phyloP scores from a whole-genome alignment of 2,329 filamentous ascomycete species.

The Pseudogymnoascus sp. region DNA sequence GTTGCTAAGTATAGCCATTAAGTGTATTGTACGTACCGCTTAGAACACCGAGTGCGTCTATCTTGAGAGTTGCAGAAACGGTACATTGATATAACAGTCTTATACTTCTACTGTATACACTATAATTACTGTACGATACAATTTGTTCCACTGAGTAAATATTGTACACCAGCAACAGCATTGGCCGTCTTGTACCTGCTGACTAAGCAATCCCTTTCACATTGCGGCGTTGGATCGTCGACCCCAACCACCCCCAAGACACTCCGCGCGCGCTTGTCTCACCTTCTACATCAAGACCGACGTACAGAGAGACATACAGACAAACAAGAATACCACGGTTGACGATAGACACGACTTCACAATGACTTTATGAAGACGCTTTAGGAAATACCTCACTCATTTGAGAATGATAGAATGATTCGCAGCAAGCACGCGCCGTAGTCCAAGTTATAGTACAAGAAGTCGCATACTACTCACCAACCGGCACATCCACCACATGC shows the following conservation, averaged over 20 bases:
- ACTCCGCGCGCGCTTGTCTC: constrained; percentile 6
- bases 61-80: neutral
- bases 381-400: constrained; percentile 3
- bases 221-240: neutral
- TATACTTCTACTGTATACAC: neutral
- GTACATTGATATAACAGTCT: neutral
- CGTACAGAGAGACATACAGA: constrained; percentile 6
- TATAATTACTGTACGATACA: neutral
- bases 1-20: constrained; percentile 7
- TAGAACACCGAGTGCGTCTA: neutral
- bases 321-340: constrained; percentile 5
- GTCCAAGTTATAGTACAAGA: constrained; percentile 3
- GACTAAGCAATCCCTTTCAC: constrained; percentile 1
- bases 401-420: constrained; percentile 8
- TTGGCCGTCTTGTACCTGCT: neutral
- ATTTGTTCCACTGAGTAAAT: neutral
- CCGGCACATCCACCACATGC: neutral
- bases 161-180: neutral
- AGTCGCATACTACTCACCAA: neutral
- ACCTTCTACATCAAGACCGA: constrained; percentile 8
- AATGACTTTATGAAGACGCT: constrained; percentile 9
- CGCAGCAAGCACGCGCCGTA: neutral
- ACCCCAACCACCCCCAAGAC: neutral
- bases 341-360: constrained; percentile 4
- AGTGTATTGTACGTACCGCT: neutral